A percentile compares a stretch with the other conserved stretches of the same genome.
phyloP scores from a whole-genome alignment of 1,284 basidiomycete genomes.

The Ganoderma sinense region DNA sequence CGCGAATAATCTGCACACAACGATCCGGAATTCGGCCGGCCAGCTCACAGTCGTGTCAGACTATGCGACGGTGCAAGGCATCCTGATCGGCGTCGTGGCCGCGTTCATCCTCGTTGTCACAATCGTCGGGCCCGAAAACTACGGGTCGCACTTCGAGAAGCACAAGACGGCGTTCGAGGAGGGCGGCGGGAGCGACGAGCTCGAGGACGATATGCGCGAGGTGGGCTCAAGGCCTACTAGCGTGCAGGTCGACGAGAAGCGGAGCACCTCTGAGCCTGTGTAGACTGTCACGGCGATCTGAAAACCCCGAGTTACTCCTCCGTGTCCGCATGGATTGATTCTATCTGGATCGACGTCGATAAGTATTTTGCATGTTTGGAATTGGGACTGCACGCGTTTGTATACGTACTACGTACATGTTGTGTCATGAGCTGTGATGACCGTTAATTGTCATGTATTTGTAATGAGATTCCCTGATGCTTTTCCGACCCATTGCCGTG shows the following conservation, averaged over 20 bases:
- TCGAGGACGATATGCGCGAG: slow-evolving; percentile 25
- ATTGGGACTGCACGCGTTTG: background rate
- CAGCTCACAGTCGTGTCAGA: slow-evolving; percentile 63
- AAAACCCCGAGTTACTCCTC: background rate
- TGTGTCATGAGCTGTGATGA: background rate
- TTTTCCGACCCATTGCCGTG: background rate
- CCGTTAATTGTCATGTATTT: background rate
- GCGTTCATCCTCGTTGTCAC: slow-evolving; percentile 75
- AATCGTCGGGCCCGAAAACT: slow-evolving; percentile 79
- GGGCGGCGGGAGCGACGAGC: slow-evolving; percentile 52
- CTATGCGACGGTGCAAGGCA: slow-evolving; percentile 89
- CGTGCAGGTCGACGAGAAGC: slow-evolving; percentile 31
- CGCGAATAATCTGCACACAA: slow-evolving; percentile 64
- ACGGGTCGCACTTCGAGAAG: slow-evolving; percentile 85
- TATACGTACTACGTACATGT: slow-evolving; percentile 10
- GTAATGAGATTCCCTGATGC: background rate
- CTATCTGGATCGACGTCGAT: background rate
- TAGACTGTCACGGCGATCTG: background rate
- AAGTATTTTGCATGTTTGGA: background rate
- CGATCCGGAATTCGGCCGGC: slow-evolving; percentile 54
- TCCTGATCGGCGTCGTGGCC: slow-evolving; percentile 83
- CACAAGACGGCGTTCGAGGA: slow-evolving; percentile 82
- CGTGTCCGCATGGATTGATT: background rate
- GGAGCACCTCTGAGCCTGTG: slow-evolving; percentile 27
- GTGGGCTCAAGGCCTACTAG: slow-evolving; percentile 26